A percentile compares a stretch with the other conserved stretches of the same genome.
These are phyloP conservation scores for Talaromyces sp. DNA, from an alignment of 2,329 filamentous ascomycete species.

Conservation along the genomic window DNA sequence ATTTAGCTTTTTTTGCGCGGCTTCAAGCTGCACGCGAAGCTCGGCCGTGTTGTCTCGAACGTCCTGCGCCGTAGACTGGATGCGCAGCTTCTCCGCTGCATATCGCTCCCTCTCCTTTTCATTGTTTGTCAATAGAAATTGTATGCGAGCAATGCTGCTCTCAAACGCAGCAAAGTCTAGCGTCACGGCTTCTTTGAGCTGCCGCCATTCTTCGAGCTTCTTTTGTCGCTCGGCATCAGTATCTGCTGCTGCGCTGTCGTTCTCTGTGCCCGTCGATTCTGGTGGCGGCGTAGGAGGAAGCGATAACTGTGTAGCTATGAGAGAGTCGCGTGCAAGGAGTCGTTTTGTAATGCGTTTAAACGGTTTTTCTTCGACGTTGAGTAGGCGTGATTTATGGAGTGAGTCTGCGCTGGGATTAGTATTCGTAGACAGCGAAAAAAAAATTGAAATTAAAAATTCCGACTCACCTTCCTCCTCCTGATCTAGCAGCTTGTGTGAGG, in stretches of 20 bases:
- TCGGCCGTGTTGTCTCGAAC: conserved; percentile 70
- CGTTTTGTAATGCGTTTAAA: conserved; percentile 85
- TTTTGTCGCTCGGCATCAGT: conserved; percentile 46
- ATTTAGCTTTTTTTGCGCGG: conserved; percentile 67
- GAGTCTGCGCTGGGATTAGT: conserved; percentile 49
- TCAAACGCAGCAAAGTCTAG: conserved; percentile 88
- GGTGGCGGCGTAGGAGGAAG: conserved; percentile 63
- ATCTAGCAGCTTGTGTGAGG: conserved; percentile 62
- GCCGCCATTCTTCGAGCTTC: conserved; percentile 52
- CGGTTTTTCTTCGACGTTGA: conserved; percentile 86
- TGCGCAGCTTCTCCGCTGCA: conserved; percentile 70
- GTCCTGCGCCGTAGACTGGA: conserved; percentile 69
- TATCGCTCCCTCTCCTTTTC: conserved; percentile 78
- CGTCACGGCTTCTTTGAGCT: conserved; percentile 75
- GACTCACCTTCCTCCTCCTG: conserved; percentile 54
- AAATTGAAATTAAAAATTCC: not conserved
- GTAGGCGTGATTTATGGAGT: conserved; percentile 78
- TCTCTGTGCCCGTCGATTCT: conserved; percentile 42
- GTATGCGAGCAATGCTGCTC: conserved; percentile 77
- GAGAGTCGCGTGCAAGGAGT: conserved; percentile 62
- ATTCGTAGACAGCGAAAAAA: conserved; percentile 2
- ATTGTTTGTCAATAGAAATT: conserved; percentile 81
- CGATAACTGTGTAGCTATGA: conserved; percentile 53
- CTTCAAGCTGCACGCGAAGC: conserved; percentile 69
- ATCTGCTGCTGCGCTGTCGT: conserved; percentile 42